A percentile compares a stretch with the other conserved stretches of the same genome.
Evolutionary conservation across 108 stramenopile species (phyloP).

Genomic region (Skeletonema marinoi): DNA sequence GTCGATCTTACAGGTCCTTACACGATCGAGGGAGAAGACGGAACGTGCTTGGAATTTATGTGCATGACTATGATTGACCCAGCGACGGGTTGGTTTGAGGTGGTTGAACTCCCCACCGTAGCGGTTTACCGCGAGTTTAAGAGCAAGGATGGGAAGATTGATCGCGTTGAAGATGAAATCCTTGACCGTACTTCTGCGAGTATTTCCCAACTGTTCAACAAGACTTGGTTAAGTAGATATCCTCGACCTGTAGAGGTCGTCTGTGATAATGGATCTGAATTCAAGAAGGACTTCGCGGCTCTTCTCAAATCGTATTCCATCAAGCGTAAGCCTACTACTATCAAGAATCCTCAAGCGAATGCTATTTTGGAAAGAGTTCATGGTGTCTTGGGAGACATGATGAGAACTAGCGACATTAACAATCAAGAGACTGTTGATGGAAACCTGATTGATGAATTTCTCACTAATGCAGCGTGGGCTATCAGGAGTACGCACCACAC

Average conservation of each 20-base stretch:
- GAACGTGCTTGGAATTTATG: constrained; percentile 26
- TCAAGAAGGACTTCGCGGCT: constrained; percentile 31
- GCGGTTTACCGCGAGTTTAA: background rate
- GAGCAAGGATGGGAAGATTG: background rate
- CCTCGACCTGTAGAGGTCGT: constrained; percentile 30
- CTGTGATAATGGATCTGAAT: constrained; percentile 52
- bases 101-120: constrained; percentile 24
- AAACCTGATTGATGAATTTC: constrained; percentile 10
- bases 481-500: constrained; percentile 38
- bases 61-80: constrained; percentile 55
- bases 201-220: constrained; percentile 14
- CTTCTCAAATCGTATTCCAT: constrained; percentile 24
- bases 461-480: constrained; percentile 27
- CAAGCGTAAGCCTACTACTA: constrained; percentile 28
- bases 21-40: constrained; percentile 2
- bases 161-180: background rate
- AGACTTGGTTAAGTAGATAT: constrained; percentile 47
- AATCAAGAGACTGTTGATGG: background rate
- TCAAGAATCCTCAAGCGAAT: constrained; percentile 50
- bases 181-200: constrained; percentile 23
- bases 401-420: constrained; percentile 10
- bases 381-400: constrained; percentile 20
- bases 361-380: constrained; percentile 35
- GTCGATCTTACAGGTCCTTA: constrained; percentile 5
- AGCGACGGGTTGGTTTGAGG: constrained; percentile 54